Base-by-base conservation (phyloP, 176 grass and related monocot species). In the Pharus latifolius region DNA sequence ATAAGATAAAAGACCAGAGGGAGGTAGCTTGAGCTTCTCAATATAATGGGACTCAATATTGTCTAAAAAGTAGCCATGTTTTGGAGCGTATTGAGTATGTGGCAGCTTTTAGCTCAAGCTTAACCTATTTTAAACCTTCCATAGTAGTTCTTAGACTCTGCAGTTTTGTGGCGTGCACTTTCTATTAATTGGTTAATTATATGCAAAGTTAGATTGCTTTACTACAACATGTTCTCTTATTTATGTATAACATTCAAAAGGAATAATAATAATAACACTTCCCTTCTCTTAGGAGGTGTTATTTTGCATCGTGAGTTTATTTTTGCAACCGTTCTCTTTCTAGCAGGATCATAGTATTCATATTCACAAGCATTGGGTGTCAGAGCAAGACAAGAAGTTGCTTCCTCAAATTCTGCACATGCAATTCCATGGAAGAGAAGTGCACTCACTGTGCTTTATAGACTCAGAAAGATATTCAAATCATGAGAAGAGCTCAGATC, bases 341-440 rank as follows among this genome's bases (percentile, higher is more conserved):
- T 27, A 44, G 59, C 77, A 98, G 94, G 94, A 88, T 79, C 84
- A 88, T 49, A 79, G 55, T 60, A 85, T 98, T 78, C 94, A 98
- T 73, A 74, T 98, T 78, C 81, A 42, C 35, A 92, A 71, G 54
- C 53, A 83, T 16, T 98, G 89, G 94, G 72, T 58, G 56, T 32
- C 61, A 58, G 28, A 71, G 75, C 69, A 72, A 52, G 89, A 90
- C 34, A 90, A 75, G 54, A 89, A 88, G 74, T 60, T 85, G 54
- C 70, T 93, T 77, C 89, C 84, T 69, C 84, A 83, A 80, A 56
- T 75, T 77, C 63, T 98, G 38, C 89, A 90, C 84, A 83, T 87
- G 51, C 94, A 98, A 65, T 93, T 82, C 77, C 94, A 98, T 78
- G 94, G 94, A 70, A 87, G 84, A 83, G 94, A 98, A 78, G 85